Conservation (phyloP, 2,329 filamentous ascomycete genomes). For the Fusarium redolens region DNA sequence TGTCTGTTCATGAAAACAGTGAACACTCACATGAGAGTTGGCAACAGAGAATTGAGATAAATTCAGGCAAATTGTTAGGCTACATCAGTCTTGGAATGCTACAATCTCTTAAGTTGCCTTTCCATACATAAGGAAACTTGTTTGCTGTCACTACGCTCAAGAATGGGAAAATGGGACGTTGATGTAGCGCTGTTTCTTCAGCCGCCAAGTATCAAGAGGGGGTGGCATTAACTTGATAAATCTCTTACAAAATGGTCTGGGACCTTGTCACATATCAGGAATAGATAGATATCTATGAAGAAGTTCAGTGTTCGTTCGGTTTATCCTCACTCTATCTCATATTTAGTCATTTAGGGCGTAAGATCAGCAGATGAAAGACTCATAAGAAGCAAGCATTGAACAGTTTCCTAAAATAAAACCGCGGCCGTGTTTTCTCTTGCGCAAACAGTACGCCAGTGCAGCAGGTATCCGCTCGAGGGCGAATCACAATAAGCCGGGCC, state of each 20-base stretch:
- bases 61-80: not conserved
- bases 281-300: not conserved
- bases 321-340: not conserved
- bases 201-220: not conserved
- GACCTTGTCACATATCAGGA: not conserved
- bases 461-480: constrained; percentile 24
- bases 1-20: not conserved
- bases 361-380: not conserved
- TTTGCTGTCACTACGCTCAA: no score
- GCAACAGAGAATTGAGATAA: not conserved
- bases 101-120: not conserved
- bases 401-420: not conserved
- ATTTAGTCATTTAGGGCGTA: not conserved
- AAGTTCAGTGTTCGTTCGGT: not conserved
- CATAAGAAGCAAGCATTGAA: not conserved
- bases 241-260: not conserved
- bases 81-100: not conserved
- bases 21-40: not conserved
- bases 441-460: constrained; percentile 16
- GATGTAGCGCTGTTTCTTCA: not conserved
- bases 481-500: constrained; percentile 26
- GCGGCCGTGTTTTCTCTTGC: not conserved
- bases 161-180: not conserved
- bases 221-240: not conserved
- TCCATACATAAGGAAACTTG: not conserved